Base-by-base conservation (phyloP, 306 rosid species). In the Cicer arietinum region DNA sequence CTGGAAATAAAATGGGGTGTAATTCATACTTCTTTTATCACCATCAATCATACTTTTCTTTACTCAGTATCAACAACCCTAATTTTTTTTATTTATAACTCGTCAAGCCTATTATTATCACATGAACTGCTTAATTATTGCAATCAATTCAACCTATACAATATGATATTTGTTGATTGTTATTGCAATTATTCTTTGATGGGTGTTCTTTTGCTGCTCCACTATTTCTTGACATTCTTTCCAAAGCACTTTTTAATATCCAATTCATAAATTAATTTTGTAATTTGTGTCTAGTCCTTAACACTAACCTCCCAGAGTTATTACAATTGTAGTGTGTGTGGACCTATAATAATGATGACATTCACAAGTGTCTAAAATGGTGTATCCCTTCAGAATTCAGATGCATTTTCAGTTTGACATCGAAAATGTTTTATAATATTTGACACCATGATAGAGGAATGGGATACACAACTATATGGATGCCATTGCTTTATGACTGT, bases 301-400 rank as follows among this genome's bases (percentile, higher is more conserved):
- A 57, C 8, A 22, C 5, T 61, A 48, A 20, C 44, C 45, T 40
- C 16, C 52, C 8, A 17, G 22, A 69, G 45, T 50, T 50, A 14
- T 50, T 50, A 14, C 13, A n/a, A 18, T 64, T 67, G n/a, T 2
- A 16, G 44, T 8, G 16, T 11, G 45, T 30, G 37, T 11, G 41
- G 42, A 17, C 40, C 60, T 65, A 30, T 67, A 16, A 47, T 68
- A 37, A 57, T 46, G 62, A 45, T 46, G 66, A 58, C 61, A 64
- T 72, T 77, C 59, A 64, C 67, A 18, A 30, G 62, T 72, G 76
- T 42, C 13, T 17, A 72, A 58, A 66, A 11, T 65, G 25, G n/a
- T 44, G 5, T 61, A 12, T 43, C 45, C 47, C 16, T 60, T 82
- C 22, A 35, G n/a, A 30, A 20, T 65, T 77, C 16, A 35, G 11